phyloP scores from a whole-genome alignment of 164 flowering plant genomes.

The Taxillus chinensis region DNA sequence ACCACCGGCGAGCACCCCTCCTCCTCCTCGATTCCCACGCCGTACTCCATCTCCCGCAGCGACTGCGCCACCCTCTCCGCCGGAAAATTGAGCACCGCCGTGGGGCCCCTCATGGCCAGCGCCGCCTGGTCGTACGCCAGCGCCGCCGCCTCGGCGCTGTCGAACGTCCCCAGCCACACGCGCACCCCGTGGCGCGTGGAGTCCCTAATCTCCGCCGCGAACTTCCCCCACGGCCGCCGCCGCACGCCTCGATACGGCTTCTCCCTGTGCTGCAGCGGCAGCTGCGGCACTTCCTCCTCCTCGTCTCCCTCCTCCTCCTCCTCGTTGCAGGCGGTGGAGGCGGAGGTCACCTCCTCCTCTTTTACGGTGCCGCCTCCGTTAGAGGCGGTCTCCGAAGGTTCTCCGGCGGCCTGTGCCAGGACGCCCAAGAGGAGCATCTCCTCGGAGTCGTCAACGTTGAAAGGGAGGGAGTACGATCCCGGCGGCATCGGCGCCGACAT shows the following conservation, averaged over 20 bases:
- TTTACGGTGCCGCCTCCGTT: background rate
- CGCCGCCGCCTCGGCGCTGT: slow-evolving; percentile 60
- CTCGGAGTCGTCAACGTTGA: slow-evolving; percentile 25
- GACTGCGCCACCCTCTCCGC: slow-evolving; percentile 41
- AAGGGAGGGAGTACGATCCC: slow-evolving; percentile 14
- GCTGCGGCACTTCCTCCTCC: slow-evolving; percentile 20
- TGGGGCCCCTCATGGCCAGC: slow-evolving; percentile 35
- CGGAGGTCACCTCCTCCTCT: background rate
- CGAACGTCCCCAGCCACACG: slow-evolving; percentile 70
- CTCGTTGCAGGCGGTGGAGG: background rate
- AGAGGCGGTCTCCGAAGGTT: slow-evolving; percentile 8
- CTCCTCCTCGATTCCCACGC: slow-evolving; percentile 4
- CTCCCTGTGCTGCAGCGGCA: slow-evolving; percentile 5
- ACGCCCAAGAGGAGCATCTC: slow-evolving; percentile 24
- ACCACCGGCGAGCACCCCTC: slow-evolving; percentile 49
- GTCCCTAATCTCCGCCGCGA: slow-evolving; percentile 57
- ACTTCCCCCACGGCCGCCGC: slow-evolving; percentile 55
- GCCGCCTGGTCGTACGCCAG: slow-evolving; percentile 72
- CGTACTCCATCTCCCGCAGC: slow-evolving; percentile 23
- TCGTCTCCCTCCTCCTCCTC: background rate
- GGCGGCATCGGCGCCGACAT: slow-evolving; percentile 14
- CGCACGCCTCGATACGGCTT: slow-evolving; percentile 50
- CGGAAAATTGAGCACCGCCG: slow-evolving; percentile 57
- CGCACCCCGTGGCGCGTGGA: slow-evolving; percentile 50
- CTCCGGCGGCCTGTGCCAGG: slow-evolving; percentile 8